Evolutionary conservation across 202 grass and related monocot genomes (phyloP).

Genomic region (Musa balbisiana): DNA sequence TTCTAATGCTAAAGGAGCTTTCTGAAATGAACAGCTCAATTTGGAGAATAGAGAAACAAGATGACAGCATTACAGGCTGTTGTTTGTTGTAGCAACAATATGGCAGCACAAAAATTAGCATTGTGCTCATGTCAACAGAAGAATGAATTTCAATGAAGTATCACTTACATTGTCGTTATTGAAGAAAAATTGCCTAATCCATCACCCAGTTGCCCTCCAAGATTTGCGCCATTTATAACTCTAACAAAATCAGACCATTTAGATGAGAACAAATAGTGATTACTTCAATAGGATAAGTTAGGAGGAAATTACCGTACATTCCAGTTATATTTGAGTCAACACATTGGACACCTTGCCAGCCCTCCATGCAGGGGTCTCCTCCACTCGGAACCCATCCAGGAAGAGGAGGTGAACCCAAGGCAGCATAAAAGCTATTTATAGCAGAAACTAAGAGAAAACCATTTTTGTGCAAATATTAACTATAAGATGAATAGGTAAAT

Average conservation of each 20-base stretch:
- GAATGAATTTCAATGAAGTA: constrained; percentile 3
- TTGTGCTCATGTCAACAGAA: background rate
- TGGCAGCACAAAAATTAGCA: background rate
- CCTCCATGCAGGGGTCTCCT: constrained; percentile 69
- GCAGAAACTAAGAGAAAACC: constrained; percentile 46
- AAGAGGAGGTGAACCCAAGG: constrained; percentile 60
- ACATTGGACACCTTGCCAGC: constrained; percentile 75
- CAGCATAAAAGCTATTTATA: constrained; percentile 54
- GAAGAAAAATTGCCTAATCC: constrained; percentile 63
- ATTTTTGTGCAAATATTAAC: background rate
- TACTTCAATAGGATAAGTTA: background rate
- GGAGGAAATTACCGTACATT: constrained; percentile 34
- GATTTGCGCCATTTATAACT: constrained; percentile 60
- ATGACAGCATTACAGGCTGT: background rate
- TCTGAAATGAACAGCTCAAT: background rate
- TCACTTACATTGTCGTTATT: constrained; percentile 67
- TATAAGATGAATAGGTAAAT: background rate
- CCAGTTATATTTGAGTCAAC: constrained; percentile 42
- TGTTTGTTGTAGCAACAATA: too few relatives aligned
- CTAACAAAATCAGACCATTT: constrained; percentile 26
- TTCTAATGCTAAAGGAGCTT: background rate
- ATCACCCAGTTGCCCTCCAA: constrained; percentile 67
- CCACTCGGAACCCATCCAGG: constrained; percentile 49
- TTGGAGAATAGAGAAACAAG: background rate
- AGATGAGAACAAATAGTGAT: background rate